phyloP scores from a whole-genome alignment of 768 basidiomycete species.

The Coprinopsis strossmayeri region DNA sequence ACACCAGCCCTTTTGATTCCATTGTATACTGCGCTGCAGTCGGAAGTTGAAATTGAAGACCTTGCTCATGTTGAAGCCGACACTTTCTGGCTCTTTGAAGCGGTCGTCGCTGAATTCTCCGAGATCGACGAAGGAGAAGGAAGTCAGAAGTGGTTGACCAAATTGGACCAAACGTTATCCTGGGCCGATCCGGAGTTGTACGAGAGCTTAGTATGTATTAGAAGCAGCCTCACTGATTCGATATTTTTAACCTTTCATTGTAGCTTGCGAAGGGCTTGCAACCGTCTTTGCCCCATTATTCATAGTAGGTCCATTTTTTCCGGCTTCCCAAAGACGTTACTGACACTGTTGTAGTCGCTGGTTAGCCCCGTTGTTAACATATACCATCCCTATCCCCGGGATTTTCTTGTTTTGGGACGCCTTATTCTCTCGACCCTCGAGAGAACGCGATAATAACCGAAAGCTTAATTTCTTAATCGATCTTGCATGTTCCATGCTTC shows the following conservation, averaged over 20 bases:
- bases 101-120: slow-evolving; percentile 62
- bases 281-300: slow-evolving; percentile 71
- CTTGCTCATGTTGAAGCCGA: slow-evolving; percentile 70
- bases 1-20: slow-evolving; percentile 66
- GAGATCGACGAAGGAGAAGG: slow-evolving; percentile 70
- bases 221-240: slow-evolving; percentile 3
- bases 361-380: slow-evolving; percentile 65
- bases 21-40: slow-evolving; percentile 53
- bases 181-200: slow-evolving; percentile 63
- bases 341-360: slow-evolving; percentile 46
- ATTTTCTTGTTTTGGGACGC: slow-evolving; percentile 66
- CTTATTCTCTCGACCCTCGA: slow-evolving; percentile 53
- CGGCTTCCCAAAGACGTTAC: not conserved
- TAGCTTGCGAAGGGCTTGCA: slow-evolving; percentile 47
- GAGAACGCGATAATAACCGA: slow-evolving; percentile 47
- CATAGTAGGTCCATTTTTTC: slow-evolving; percentile 47
- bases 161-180: slow-evolving; percentile 49
- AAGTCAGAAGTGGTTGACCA: slow-evolving; percentile 54
- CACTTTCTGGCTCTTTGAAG: slow-evolving; percentile 77
- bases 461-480: slow-evolving; percentile 69
- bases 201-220: slow-evolving; percentile 44
- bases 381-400: slow-evolving; percentile 60
- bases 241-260: not conserved
- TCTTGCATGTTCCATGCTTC: slow-evolving; percentile 62
- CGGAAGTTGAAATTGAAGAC: slow-evolving; percentile 58